Conservation (phyloP, 371 early-diverging fungal species). For the Cokeromyces recurvatus region DNA sequence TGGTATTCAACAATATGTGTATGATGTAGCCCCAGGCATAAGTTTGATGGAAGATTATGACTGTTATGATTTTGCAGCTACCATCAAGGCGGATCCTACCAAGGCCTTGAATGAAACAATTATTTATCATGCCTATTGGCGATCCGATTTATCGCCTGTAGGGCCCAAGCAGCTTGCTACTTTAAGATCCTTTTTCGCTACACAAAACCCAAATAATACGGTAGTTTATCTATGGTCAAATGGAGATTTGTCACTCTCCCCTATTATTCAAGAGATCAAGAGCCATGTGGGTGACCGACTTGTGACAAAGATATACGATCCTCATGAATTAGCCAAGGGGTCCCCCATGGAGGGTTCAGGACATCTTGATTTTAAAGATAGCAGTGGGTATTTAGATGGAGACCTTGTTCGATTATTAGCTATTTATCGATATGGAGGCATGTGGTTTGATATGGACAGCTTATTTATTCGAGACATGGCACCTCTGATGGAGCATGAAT, state of each 20-base stretch:
- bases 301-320: constrained; percentile 26
- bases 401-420: constrained; percentile 45
- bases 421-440: constrained; percentile 48
- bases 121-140: constrained; percentile 52
- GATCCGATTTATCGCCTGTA: constrained; percentile 42
- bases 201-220: constrained; percentile 34
- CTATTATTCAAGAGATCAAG: constrained; percentile 33
- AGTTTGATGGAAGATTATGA: constrained; percentile 44
- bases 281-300: constrained; percentile 34
- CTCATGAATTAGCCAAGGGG: constrained; percentile 34
- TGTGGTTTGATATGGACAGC: constrained; percentile 60
- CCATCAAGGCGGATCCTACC: constrained; percentile 17
- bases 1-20: constrained; percentile 21
- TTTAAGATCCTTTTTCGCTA: constrained; percentile 16
- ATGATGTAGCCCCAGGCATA: constrained; percentile 45
- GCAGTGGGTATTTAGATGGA: constrained; percentile 48
- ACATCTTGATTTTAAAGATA: constrained; percentile 39
- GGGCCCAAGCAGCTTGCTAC: constrained; percentile 47
- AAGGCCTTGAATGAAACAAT: constrained; percentile 9
- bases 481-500: constrained; percentile 47
- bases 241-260: constrained; percentile 34
- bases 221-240: constrained; percentile 49
- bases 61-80: constrained; percentile 50
- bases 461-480: constrained; percentile 48
- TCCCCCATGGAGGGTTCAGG: constrained; percentile 45